Evolutionary conservation across 176 grass and related monocot species (phyloP), one percentile per base, ranked within the genome.

Genomic region (Oryza nivara): DNA sequence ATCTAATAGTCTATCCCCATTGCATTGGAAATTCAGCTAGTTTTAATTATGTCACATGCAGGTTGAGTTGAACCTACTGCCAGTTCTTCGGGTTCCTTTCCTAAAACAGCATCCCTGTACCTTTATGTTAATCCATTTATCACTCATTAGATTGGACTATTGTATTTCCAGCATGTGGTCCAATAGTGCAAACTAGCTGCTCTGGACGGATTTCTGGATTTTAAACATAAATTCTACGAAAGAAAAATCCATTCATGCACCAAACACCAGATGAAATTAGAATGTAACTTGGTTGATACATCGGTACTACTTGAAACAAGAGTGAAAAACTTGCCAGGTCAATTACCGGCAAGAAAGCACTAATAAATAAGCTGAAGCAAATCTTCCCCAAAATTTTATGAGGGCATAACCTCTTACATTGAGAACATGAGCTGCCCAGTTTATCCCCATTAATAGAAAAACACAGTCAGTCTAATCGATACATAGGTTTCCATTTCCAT

Each of bases 281-380:
- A 51, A 23, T 67, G 22, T 52, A 75, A 75, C 8, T 75, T 66
- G 20, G 8, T 73, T 66, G 68, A 58, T 58, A 19, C 19, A 63
- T 19, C n/a, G n/a, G 30, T 5, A 41, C 63, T 68, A 56, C 4
- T 54, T 56, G 43, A 25, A 11, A 3, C n/a, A 80, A 80, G 32
- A 41, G 10, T 19, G 3, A 51, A 19, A 40, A 23, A 73, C 5
- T 49, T 5, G 13, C 49, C 13, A 32, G 7, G 35, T 67, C 17
- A 72, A 80, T 9, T 28, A 67, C 34, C 19, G 12, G 23, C 36
- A 67, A 67, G 14, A 58, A 66, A 56, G 32, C 41, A 22, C 23
- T 80, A 36, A n/a, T 76, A 64, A 44, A 76, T 12, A 68, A 26
- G 44, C 20, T 43, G 13, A 58, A 74, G 12, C 74, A 75, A 23